Base-by-base conservation (phyloP, 2,329 filamentous ascomycete species). In the Cladophialophora psammophila region DNA sequence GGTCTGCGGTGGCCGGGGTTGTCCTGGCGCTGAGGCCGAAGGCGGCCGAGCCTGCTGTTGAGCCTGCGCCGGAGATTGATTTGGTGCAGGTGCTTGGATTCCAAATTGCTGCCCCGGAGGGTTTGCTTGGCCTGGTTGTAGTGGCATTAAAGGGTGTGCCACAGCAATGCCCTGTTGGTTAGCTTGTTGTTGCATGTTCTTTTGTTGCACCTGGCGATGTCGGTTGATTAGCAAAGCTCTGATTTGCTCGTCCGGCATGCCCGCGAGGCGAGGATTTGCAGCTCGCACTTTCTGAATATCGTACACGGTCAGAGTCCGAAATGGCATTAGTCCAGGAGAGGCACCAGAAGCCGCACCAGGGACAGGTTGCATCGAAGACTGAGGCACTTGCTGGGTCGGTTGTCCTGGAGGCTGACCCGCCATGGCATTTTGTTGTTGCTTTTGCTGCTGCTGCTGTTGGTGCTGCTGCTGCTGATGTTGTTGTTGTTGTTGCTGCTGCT, bases 211-310 rank as follows among this genome's bases (percentile, higher is more conserved):
- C 12, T 70, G 65, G 26, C 62, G 65, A 45, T 70, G 71, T 3
- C 65, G 66, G 20, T 65, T 65, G n/a, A 68, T 63, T 13, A 71
- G 63, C 48, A 72, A 58, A n/a, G 55, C 54, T 54, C 69, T 59
- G 60, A 72, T 70, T 48, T 71, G 64, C n/a, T 70, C 66, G 48
- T 72, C 70, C 13, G 64, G 50, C 20, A 63, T 32, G 52, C 53
- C 65, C 10, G 66, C 66, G 15, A 72, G 40, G 45, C 67, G 64
- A 5, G 70, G 69, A 42, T 72, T 69, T 26, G 60, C 58, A 18
- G 56, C 53, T 59, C 69, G 69, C 13, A 69, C 55, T 31, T 65
- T 65, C 35, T 67, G 66, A 52, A 72, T 63, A 42, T 72, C 70
- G 26, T 60, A 48, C 15, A 52, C 50, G 32, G 64, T 71, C 10